A percentile compares a stretch with the other conserved stretches of the same genome.
phyloP scores from a whole-genome alignment of 306 rosid species.

The Hippophae tibetana region DNA sequence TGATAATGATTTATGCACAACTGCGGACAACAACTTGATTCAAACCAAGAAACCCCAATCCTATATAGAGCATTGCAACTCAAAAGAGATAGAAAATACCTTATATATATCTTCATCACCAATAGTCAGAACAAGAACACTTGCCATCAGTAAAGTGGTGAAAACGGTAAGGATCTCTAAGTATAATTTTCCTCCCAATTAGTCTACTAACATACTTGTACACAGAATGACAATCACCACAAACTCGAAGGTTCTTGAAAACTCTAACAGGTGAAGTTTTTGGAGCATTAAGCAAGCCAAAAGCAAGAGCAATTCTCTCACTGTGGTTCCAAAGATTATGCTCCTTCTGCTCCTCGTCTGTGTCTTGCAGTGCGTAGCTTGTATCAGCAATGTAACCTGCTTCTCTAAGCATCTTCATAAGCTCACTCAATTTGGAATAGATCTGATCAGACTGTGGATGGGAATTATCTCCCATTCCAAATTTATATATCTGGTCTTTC shows the following conservation, averaged over 20 bases:
- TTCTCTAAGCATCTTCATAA: conserved; percentile 54
- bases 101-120: conserved; percentile 29
- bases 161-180: conserved; percentile 79
- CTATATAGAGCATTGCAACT: too few species aligned
- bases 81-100: not conserved
- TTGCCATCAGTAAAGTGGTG: conserved; percentile 75
- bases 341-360: conserved; percentile 87
- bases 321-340: conserved; percentile 94
- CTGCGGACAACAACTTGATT: too few species aligned
- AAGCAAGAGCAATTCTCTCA: conserved; percentile 88
- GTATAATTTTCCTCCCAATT: conserved; percentile 49
- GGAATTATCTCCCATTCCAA: conserved; percentile 71
- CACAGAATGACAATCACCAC: conserved; percentile 92
- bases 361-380: conserved; percentile 73
- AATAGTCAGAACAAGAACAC: conserved; percentile 83
- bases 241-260: conserved; percentile 86
- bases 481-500: conserved; percentile 52
- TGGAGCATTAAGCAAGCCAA: conserved; percentile 57
- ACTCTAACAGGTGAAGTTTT: conserved; percentile 53
- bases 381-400: conserved; percentile 80
- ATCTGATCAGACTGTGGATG: conserved; percentile 47
- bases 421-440: conserved; percentile 55
- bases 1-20: too few species aligned
- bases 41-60: too few species aligned
- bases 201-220: conserved; percentile 57